A percentile compares a stretch with the other conserved stretches of the same genome.
phyloP scores from a whole-genome alignment of 441 rosid species.

The Viola pubescens region DNA sequence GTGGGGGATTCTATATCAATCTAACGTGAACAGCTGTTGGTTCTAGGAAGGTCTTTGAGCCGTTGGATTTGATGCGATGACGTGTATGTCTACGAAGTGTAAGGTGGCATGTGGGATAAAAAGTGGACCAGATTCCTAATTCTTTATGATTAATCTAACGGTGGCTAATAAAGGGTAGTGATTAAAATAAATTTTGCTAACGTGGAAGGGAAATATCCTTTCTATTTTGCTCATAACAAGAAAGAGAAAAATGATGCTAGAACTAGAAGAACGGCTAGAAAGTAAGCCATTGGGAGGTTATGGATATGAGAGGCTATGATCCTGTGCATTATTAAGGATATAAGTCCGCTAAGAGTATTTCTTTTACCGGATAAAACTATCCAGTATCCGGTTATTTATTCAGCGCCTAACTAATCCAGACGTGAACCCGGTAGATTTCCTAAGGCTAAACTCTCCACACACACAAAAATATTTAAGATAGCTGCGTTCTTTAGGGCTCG shows the following conservation, averaged over 20 bases:
- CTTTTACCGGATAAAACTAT: too few relatives aligned
- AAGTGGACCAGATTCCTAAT: slow-evolving; percentile 27
- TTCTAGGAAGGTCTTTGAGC: slow-evolving; percentile 11
- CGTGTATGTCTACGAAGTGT: slow-evolving; percentile 25
- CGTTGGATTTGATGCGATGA: slow-evolving; percentile 21
- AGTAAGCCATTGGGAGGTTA: background rate
- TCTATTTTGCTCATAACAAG: background rate
- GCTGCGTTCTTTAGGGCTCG: too few relatives aligned
- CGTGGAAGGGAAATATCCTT: slow-evolving; percentile 16
- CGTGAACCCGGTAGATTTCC: too few relatives aligned
- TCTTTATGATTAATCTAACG: slow-evolving; percentile 16
- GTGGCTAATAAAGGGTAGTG: slow-evolving; percentile 5
- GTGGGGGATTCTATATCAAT: slow-evolving; percentile 12
- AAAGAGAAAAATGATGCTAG: too few relatives aligned
- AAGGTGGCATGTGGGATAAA: slow-evolving; percentile 7
- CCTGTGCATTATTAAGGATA: background rate
- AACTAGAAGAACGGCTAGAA: too few relatives aligned
- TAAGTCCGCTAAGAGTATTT: background rate
- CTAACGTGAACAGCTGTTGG: slow-evolving; percentile 19
- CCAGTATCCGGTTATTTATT: too few relatives aligned
- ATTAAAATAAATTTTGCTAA: background rate
- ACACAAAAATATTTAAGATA: too few relatives aligned
- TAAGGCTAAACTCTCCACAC: too few relatives aligned
- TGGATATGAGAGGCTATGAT: background rate
- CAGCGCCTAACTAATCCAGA: too few relatives aligned